phyloP scores from a whole-genome alignment of 2,329 filamentous ascomycete genomes.

The Trichoderma sp. region DNA sequence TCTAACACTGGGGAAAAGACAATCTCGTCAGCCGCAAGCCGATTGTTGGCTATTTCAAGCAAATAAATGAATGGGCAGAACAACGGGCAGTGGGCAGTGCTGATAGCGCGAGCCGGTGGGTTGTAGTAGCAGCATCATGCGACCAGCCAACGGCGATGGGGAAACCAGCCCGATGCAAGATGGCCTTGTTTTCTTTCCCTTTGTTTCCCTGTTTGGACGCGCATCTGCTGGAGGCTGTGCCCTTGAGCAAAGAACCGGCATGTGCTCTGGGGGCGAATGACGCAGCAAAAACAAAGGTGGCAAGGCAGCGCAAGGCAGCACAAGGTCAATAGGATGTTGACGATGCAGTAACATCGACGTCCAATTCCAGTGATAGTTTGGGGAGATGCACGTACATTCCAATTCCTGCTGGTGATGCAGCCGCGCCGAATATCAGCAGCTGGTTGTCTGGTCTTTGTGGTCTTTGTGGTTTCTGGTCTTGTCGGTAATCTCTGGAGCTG shows the following conservation, averaged over 20 bases:
- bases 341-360: not conserved
- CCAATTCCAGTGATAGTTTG: not conserved
- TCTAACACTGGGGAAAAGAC: not conserved
- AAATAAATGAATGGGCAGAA: not conserved
- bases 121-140: conserved; percentile 4
- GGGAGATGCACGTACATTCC: conserved; percentile 9
- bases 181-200: not conserved
- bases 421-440: not conserved
- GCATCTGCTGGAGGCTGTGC: conserved; percentile 17
- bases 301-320: not conserved
- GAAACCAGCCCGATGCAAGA: conserved; percentile 1
- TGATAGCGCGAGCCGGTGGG: conserved; percentile 1
- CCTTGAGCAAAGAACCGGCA: conserved; percentile 2
- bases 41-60: conserved; percentile 6
- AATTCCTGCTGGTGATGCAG: conserved; percentile 5
- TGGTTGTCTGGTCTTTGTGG: conserved; percentile 34
- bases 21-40: conserved; percentile 17
- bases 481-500: conserved; percentile 15
- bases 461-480: conserved; percentile 26
- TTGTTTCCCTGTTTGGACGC: conserved; percentile 5
- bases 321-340: not conserved
- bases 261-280: conserved; percentile 1
- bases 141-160: not conserved
- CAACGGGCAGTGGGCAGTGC: conserved; percentile 14
- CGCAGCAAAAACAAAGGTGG: not conserved